phyloP scores from a whole-genome alignment of 352 stramenopile genomes.

The Pythium sukuiense region DNA sequence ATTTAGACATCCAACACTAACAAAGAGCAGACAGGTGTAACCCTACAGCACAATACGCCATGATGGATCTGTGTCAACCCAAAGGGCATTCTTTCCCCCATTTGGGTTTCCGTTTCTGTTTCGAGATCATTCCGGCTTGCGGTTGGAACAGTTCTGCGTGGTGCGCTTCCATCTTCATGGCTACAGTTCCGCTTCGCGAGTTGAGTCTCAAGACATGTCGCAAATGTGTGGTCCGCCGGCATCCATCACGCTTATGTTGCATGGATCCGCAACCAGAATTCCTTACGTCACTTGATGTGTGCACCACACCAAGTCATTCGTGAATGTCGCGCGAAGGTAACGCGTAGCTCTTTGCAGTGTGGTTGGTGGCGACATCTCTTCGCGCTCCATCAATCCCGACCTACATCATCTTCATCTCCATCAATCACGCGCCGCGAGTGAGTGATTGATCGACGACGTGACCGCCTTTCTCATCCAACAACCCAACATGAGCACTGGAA shows the following conservation, averaged over 20 bases:
- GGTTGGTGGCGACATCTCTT: conserved; percentile 1
- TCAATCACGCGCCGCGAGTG: conserved; percentile 2
- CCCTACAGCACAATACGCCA: neutral
- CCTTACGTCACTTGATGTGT: neutral
- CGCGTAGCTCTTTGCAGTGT: conserved; percentile 12
- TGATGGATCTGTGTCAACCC: neutral
- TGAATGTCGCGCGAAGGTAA: conserved; percentile 25
- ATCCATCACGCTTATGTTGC: conserved; percentile 3
- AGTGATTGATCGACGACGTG: neutral
- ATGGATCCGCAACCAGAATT: neutral
- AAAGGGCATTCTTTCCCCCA: conserved; percentile 1
- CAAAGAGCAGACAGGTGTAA: too few relatives aligned
- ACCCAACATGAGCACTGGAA: conserved; percentile 18
- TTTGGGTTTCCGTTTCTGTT: neutral
- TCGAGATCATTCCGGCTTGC: neutral
- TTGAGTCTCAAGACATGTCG: neutral
- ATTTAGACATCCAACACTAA: neutral
- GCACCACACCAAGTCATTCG: neutral
- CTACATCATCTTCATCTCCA: conserved; percentile 4
- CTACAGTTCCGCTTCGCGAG: neutral
- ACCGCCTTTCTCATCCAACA: neutral
- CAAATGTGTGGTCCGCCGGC: neutral
- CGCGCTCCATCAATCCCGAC: conserved; percentile 3
- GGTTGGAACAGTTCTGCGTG: neutral
- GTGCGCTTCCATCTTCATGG: conserved; percentile 1